These are phyloP conservation scores for Hura crepitans DNA, from an alignment of 441 rosid species.

Conservation along the genomic window DNA sequence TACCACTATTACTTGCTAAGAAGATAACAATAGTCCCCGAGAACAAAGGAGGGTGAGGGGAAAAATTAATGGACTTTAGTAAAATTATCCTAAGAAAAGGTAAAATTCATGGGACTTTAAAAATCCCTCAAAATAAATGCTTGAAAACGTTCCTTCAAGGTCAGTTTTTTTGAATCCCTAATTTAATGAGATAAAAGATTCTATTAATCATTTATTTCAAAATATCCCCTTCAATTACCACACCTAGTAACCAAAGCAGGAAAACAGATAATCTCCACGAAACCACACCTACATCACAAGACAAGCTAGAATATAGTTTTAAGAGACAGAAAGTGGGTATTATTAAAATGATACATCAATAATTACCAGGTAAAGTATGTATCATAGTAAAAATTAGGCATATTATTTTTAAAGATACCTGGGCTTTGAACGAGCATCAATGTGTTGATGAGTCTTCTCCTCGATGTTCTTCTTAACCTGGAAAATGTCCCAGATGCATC, in stretches of 20 bases:
- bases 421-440: constrained; percentile 84
- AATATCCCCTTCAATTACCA: too few relatives aligned
- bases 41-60: too few relatives aligned
- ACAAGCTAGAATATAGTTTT: neutral
- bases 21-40: too few relatives aligned
- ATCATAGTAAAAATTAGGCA: constrained; percentile 10
- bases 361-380: neutral
- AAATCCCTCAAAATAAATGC: too few relatives aligned
- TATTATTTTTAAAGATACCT: constrained; percentile 40
- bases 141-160: too few relatives aligned
- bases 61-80: too few relatives aligned
- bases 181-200: too few relatives aligned
- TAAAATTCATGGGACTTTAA: too few relatives aligned
- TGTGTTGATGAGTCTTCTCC: constrained; percentile 58
- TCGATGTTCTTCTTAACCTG: constrained; percentile 74
- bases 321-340: neutral
- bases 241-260: neutral
- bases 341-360: constrained; percentile 3
- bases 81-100: too few relatives aligned
- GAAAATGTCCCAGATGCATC: constrained; percentile 11
- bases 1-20: too few relatives aligned
- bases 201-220: too few relatives aligned
- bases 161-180: too few relatives aligned
- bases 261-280: neutral
- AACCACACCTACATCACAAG: neutral